Conservation (phyloP, 768 basidiomycete species). For the Exidia glandulosa region DNA sequence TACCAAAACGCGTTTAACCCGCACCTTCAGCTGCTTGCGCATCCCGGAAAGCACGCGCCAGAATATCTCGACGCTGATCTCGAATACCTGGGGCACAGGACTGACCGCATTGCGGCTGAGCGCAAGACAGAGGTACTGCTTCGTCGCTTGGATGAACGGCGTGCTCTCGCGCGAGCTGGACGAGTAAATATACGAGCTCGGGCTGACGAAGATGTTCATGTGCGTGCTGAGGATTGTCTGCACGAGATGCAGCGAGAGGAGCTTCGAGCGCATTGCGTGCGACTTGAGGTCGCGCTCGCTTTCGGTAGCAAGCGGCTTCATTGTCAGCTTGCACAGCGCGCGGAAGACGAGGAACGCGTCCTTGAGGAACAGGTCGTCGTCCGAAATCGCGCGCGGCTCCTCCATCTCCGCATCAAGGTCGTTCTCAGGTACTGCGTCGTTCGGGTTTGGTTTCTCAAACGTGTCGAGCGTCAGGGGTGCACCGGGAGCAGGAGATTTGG, state of each 20-base stretch:
- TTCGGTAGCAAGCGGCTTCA: constrained; percentile 92
- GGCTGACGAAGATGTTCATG: constrained; percentile 80
- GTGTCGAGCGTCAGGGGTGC: constrained; percentile 18
- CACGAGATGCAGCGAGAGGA: constrained; percentile 88
- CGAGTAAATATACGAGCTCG: constrained; percentile 84
- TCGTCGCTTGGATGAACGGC: constrained; percentile 84
- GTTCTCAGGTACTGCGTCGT: constrained; percentile 19
- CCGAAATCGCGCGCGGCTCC: constrained; percentile 39
- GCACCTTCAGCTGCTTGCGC: constrained; percentile 90
- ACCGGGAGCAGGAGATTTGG: background rate
- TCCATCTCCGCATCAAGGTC: constrained; percentile 16
- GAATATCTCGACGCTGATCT: constrained; percentile 96
- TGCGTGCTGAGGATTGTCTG: constrained; percentile 86
- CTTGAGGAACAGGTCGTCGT: constrained; percentile 88
- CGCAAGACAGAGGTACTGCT: constrained; percentile 89
- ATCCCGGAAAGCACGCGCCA: constrained; percentile 92
- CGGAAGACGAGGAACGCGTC: constrained; percentile 97
- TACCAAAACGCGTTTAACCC: constrained; percentile 6
- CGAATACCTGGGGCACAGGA: constrained; percentile 92
- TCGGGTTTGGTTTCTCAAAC: constrained; percentile 24
- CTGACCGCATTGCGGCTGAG: constrained; percentile 93
- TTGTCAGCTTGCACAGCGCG: constrained; percentile 92
- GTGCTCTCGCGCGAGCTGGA: constrained; percentile 80
- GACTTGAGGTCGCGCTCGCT: constrained; percentile 95
- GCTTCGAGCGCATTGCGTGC: constrained; percentile 93